Conservation (phyloP, 2,329 filamentous ascomycete species). For the Xylaria digitata region DNA sequence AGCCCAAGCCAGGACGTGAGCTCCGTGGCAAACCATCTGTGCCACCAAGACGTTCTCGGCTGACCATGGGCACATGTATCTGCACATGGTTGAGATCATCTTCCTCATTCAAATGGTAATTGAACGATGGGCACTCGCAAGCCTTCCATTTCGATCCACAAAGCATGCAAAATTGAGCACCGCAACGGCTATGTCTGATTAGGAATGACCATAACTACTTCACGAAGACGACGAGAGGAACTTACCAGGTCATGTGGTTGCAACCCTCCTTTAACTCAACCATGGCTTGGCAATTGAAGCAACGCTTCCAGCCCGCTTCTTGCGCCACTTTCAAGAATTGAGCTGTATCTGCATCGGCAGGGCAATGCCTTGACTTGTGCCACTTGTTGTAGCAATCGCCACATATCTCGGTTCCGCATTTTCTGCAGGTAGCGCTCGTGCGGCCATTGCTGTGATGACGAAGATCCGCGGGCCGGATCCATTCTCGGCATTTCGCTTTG, state of each 20-base stretch:
- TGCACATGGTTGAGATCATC: slow-evolving; percentile 67
- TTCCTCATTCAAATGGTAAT: slow-evolving; percentile 65
- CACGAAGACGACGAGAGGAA: slow-evolving; percentile 32
- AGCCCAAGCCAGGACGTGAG: slow-evolving; percentile 43
- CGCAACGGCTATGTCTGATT: slow-evolving; percentile 69
- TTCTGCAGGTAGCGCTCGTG: slow-evolving; percentile 75
- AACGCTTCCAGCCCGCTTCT: slow-evolving; percentile 78
- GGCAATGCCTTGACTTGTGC: slow-evolving; percentile 77
- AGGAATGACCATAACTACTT: slow-evolving; percentile 28
- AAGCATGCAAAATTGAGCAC: slow-evolving; percentile 87
- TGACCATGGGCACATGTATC: slow-evolving; percentile 55
- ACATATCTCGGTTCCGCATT: slow-evolving; percentile 81
- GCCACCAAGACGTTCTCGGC: slow-evolving; percentile 51
- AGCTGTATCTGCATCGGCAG: slow-evolving; percentile 74
- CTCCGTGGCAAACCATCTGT: slow-evolving; percentile 46
- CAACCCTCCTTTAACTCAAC: slow-evolving; percentile 85
- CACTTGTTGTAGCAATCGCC: slow-evolving; percentile 77
- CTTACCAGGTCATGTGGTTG: slow-evolving; percentile 89
- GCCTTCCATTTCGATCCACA: slow-evolving; percentile 85
- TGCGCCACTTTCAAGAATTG: slow-evolving; percentile 73
- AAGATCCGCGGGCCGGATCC: slow-evolving; percentile 80
- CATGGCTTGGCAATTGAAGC: slow-evolving; percentile 77
- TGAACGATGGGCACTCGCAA: slow-evolving; percentile 86
- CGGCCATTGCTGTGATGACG: slow-evolving; percentile 65
- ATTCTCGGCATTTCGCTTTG: slow-evolving; percentile 76